Base-by-base conservation (phyloP, 257 asterid genomes). In the Cinchona pubescens region DNA sequence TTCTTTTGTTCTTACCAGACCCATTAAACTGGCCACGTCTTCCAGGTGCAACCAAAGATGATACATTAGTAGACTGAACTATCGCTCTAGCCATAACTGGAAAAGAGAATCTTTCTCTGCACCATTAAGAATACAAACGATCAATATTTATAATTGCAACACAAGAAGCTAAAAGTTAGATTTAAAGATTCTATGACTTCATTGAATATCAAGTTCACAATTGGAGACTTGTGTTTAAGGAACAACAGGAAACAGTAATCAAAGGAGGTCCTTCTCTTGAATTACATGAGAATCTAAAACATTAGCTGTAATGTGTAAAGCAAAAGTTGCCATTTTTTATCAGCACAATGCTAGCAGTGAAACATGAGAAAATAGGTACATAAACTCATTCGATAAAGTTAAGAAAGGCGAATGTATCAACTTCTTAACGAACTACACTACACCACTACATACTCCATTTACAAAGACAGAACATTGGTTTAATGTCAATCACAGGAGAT, bases 41-140 rank as follows among this genome's bases (percentile, higher is more conserved):
- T 75, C 79, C 78, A 71, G 78, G 75, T 60, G 96, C 82, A 68
- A 83, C 90, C 21, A 90, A 82, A 25, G 95, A 87, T 38, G 96
- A 80, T 76, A 89, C 79, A 80, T 81, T 88, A 70, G 94, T 89
- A 23, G 95, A 88, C 76, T 87, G 96, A 74, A 87, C 85, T 66
- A 92, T 73, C 58, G 88, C 88, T 48, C 87, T 88, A n/a, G 93
- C 96, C 98, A 94, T 94, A 80, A 79, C 80, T 79, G 79, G 83
- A 78, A 75, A 66, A 58, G 58, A 78, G 71, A 63, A 73, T 62
- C 35, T 59, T 25, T 27, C 45, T 71, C 95, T 90, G 86, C 87
- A 84, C 42, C 69, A 40, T 32, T 1, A 38, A 43, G n/a, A 19
- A 42, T 27, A 49, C 13, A 51, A n/a, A 27, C 74, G 35, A 81